Conservation (phyloP, 2,329 filamentous ascomycete genomes). For the Aspergillus sp. region DNA sequence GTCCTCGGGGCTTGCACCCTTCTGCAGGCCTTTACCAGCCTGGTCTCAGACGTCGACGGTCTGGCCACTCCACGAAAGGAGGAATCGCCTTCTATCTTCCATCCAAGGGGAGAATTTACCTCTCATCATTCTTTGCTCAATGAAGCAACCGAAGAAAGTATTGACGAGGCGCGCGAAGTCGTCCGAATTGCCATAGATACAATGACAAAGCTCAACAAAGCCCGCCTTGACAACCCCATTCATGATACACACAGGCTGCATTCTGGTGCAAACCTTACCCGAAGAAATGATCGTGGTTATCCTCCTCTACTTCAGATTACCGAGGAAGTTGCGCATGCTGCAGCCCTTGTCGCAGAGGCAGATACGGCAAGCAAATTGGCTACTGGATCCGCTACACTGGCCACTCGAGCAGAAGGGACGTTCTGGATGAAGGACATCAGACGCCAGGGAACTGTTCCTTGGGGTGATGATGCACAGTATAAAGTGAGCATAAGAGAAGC, state of each 20-base stretch:
- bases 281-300: not conserved
- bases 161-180: slow-evolving; percentile 7
- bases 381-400: not conserved
- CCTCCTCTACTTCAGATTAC: slow-evolving; percentile 11
- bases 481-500: slow-evolving; percentile 4
- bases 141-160: not conserved
- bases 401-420: not conserved
- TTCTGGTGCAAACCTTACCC: not conserved
- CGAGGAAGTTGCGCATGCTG: slow-evolving; percentile 6
- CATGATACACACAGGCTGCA: not conserved
- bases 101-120: not conserved
- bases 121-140: not conserved
- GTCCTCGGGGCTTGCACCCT: not conserved
- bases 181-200: slow-evolving; percentile 7
- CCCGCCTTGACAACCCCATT: slow-evolving; percentile 7
- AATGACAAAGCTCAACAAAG: slow-evolving; percentile 14
- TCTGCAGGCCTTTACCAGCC: not conserved
- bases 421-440: slow-evolving; percentile 15
- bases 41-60: not conserved
- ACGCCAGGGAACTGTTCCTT: slow-evolving; percentile 10
- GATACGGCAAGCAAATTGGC: slow-evolving; percentile 1
- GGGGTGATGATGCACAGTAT: slow-evolving; percentile 7
- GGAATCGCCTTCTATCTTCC: not conserved
- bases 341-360: slow-evolving; percentile 11
- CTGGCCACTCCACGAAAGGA: not conserved